Evolutionary conservation across 202 grass and related monocot species (phyloP), one percentile per base, ranked within the genome.

Genomic region (Carex arenaria): DNA sequence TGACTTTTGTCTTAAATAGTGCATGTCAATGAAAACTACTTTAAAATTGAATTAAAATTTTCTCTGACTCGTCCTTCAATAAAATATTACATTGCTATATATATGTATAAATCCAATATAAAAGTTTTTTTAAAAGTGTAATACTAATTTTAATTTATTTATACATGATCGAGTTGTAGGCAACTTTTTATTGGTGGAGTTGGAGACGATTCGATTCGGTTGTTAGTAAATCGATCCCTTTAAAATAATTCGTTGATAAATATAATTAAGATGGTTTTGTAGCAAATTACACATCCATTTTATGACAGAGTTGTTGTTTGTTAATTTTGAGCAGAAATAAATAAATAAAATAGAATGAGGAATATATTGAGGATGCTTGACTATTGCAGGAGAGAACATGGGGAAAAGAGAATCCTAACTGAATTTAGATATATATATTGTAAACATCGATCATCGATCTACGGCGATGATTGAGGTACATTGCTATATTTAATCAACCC

Each of bases 391-490:
- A 52, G 26, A 76, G 47, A 76, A 55, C 26, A 76, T 76, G 47
- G 49, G 49, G 22, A 26, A 30, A 28, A 53, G 51, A 53, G 12
- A 74, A 54, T 51, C 53, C 22, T 28, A 76, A 56, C 72, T 5
- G 11, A 54, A 54, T 18, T 49, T 31, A 34, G 51, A 76, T 32
- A 53, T 18, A 11, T 34, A 4, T 34, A 34, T 3, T 32, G 2
- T 26, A 3, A 7, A 32, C 26, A 76, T 56, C 4, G n/a, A 26
- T 26, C 26, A 26, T 26, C 26, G 26, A 55, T 76, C 6, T 55
- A 23, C 14, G 47, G 26, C 72, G 72, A 56, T 26, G 72, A 76
- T 76, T 57, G 72, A 56, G 72, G 72, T n/a, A 55, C 47, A 55
- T 76, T 5, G 31, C 72, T 76, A 57, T 56, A 76, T 57, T 76